A percentile compares a stretch with the other conserved stretches of the same genome.
Evolutionary conservation across 2,329 filamentous ascomycete species (phyloP).

Genomic region (Gremmenia infestans): DNA sequence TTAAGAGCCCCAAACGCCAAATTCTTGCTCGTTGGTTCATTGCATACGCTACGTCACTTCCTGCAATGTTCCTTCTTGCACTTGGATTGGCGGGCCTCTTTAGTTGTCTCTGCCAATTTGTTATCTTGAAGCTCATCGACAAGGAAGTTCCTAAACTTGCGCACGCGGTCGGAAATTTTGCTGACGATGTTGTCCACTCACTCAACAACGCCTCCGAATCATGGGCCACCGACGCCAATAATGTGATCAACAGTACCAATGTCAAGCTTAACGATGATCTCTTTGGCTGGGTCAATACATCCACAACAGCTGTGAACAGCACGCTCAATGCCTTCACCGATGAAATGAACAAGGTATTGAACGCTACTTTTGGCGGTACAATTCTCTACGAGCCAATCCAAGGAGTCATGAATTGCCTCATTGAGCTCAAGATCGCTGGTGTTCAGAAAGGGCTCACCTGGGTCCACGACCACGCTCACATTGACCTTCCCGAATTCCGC

Average conservation of each 20-base stretch:
- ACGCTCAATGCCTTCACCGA: slow-evolving; percentile 80
- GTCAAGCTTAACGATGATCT: slow-evolving; percentile 77
- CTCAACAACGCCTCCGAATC: slow-evolving; percentile 59
- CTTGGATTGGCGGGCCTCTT: slow-evolving; percentile 63
- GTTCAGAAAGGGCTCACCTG: slow-evolving; percentile 89
- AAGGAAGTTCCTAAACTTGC: slow-evolving; percentile 61
- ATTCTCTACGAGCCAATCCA: slow-evolving; percentile 72
- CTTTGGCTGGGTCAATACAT: slow-evolving; percentile 80
- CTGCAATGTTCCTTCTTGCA: slow-evolving; percentile 64
- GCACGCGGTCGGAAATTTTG: slow-evolving; percentile 58
- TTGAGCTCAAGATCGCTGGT: slow-evolving; percentile 77
- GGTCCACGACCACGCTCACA: slow-evolving; percentile 81
- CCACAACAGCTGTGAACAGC: slow-evolving; percentile 75
- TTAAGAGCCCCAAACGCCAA: slow-evolving; percentile 58
- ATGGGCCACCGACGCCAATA: slow-evolving; percentile 61
- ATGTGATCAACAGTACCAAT: slow-evolving; percentile 54
- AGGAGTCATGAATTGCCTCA: slow-evolving; percentile 79
- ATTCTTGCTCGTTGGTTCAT: slow-evolving; percentile 60
- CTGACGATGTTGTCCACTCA: slow-evolving; percentile 56
- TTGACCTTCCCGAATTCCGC: slow-evolving; percentile 72
- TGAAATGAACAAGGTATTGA: slow-evolving; percentile 68
- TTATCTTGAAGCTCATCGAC: slow-evolving; percentile 57
- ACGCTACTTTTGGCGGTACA: slow-evolving; percentile 75
- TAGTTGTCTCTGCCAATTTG: slow-evolving; percentile 62
- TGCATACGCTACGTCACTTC: slow-evolving; percentile 62